Conservation (phyloP, 1,284 basidiomycete genomes). For the Caloboletus firmus region DNA sequence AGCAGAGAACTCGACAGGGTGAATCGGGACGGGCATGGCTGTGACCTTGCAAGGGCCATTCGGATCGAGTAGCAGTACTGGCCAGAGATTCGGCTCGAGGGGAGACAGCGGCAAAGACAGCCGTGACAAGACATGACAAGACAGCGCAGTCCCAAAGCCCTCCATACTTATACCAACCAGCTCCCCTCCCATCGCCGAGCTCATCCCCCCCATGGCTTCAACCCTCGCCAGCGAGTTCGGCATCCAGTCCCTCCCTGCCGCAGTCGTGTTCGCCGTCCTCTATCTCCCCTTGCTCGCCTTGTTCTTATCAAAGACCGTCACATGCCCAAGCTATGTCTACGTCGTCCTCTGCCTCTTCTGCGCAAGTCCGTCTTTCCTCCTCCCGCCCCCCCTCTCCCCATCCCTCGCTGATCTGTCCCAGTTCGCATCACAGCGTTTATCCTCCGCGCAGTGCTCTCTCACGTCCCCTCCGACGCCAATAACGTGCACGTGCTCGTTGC, state of each 20-base stretch:
- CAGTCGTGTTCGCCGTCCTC: slow-evolving; percentile 44
- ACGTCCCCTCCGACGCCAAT: slow-evolving; percentile 23
- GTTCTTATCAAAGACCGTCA: slow-evolving; percentile 43
- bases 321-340: slow-evolving; percentile 40
- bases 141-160: too few relatives aligned
- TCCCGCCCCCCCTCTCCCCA: slow-evolving; percentile 17
- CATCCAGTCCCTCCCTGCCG: slow-evolving; percentile 42
- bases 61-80: too few relatives aligned
- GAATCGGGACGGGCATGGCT: slow-evolving; percentile 34
- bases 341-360: slow-evolving; percentile 46
- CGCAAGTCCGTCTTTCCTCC: slow-evolving; percentile 35
- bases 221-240: slow-evolving; percentile 36
- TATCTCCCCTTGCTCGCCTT: slow-evolving; percentile 40
- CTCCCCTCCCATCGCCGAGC: not conserved
- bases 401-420: slow-evolving; percentile 30
- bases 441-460: slow-evolving; percentile 34
- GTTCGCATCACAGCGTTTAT: slow-evolving; percentile 40
- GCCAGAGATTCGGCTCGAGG: too few relatives aligned
- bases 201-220: slow-evolving; percentile 3
- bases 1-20: slow-evolving; percentile 44
- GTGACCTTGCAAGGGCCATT: too few relatives aligned
- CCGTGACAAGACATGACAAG: too few relatives aligned
- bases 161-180: too few relatives aligned
- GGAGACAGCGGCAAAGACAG: too few relatives aligned
- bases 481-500: slow-evolving; percentile 28